phyloP scores from a whole-genome alignment of 2,329 filamentous ascomycete genomes.

The Colletotrichum filicis region DNA sequence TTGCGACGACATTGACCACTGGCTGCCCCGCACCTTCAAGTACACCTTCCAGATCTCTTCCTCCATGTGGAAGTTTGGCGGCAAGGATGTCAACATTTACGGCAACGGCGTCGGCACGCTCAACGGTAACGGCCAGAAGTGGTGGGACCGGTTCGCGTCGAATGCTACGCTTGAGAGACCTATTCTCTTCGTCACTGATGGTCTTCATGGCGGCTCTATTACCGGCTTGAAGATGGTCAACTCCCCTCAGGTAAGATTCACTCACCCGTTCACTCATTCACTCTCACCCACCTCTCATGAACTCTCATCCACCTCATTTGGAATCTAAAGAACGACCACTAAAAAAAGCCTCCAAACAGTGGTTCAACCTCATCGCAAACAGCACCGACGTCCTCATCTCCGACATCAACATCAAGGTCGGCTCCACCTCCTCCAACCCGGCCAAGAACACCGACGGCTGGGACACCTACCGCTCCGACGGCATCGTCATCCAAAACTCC shows the following conservation, averaged over 20 bases:
- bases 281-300: background rate
- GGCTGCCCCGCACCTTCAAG: conserved; percentile 72
- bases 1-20: conserved; percentile 75
- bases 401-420: conserved; percentile 69
- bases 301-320: conserved; percentile 8
- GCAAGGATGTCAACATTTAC: conserved; percentile 68
- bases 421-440: conserved; percentile 59
- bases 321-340: background rate
- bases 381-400: conserved; percentile 72
- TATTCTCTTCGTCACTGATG: conserved; percentile 67
- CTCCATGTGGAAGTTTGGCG: conserved; percentile 46
- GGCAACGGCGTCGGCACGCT: conserved; percentile 59
- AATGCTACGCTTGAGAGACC: conserved; percentile 68
- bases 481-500: conserved; percentile 75
- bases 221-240: conserved; percentile 70
- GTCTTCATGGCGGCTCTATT: conserved; percentile 67
- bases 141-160: conserved; percentile 71
- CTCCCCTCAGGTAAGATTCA: conserved; percentile 50
- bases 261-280: too few species aligned
- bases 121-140: conserved; percentile 72
- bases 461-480: conserved; percentile 71
- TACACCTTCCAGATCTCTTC: conserved; percentile 74
- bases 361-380: conserved; percentile 71
- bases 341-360: conserved; percentile 31
- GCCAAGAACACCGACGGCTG: conserved; percentile 76